These are phyloP conservation scores for Cystofilobasidium macerans DNA, from an alignment of 768 basidiomycete genomes.

Conservation along the genomic window DNA sequence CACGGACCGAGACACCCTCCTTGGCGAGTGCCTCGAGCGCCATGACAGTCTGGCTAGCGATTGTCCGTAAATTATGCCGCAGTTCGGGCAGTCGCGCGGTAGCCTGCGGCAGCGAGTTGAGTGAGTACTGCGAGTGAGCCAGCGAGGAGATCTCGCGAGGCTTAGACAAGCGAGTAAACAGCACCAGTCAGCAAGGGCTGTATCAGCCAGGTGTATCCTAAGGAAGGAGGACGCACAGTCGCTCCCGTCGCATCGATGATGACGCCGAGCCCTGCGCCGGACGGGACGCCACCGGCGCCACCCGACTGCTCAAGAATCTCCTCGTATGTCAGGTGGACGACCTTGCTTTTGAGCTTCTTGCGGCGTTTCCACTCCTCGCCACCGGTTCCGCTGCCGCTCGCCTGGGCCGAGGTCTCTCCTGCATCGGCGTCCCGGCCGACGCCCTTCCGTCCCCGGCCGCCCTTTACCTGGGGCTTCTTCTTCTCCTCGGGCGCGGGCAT, in stretches of 20 bases:
- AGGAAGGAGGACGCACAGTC: conserved; percentile 49
- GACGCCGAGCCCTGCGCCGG: conserved; percentile 60
- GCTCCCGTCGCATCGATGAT: conserved; percentile 93
- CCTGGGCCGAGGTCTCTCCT: not conserved
- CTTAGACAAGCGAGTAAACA: conserved; percentile 39
- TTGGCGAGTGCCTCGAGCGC: conserved; percentile 80
- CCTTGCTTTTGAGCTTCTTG: conserved; percentile 69
- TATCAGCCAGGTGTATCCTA: not conserved
- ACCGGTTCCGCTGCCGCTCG: not conserved
- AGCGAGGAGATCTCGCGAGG: conserved; percentile 79
- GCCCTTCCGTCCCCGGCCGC: conserved; percentile 13
- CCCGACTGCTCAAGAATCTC: conserved; percentile 67
- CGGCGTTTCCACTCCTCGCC: conserved; percentile 54
- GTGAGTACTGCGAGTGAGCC: conserved; percentile 48
- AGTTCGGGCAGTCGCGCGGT: conserved; percentile 88
- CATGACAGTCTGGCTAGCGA: conserved; percentile 66
- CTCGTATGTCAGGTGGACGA: conserved; percentile 95
- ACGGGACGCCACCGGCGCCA: conserved; percentile 36
- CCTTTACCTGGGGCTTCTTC: conserved; percentile 26
- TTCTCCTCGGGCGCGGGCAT: conserved; percentile 8
- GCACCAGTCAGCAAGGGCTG: not conserved
- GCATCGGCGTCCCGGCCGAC: not conserved
- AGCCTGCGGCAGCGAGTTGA: conserved; percentile 51
- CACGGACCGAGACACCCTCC: conserved; percentile 74
- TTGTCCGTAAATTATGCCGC: conserved; percentile 85